A percentile compares a stretch with the other conserved stretches of the same genome.
phyloP scores from a whole-genome alignment of 371 early-diverging fungal genomes.

The Mortierella sp. region DNA sequence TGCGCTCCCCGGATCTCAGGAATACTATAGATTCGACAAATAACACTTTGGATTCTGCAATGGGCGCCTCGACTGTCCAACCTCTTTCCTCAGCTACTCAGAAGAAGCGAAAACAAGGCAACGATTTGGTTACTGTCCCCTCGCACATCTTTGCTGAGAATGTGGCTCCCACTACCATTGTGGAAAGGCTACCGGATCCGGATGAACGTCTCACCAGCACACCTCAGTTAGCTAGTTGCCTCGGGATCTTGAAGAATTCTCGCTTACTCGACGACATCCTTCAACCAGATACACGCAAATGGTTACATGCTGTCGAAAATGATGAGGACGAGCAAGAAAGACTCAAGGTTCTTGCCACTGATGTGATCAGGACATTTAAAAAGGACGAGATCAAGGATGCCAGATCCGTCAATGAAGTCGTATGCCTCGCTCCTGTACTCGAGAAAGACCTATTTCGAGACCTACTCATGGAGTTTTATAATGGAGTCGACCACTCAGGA shows the following conservation, averaged over 20 bases:
- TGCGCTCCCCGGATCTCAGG: too few species aligned
- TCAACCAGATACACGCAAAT: not conserved
- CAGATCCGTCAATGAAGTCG: not conserved
- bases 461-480: not conserved
- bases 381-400: not conserved
- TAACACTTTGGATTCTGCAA: too few species aligned
- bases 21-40: too few species aligned
- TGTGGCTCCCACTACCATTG: not conserved
- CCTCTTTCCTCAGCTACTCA: too few species aligned
- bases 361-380: not conserved
- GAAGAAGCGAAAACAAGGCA: not conserved
- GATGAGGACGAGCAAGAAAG: not conserved
- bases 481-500: not conserved
- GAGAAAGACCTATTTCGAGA: not conserved
- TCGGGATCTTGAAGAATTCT: not conserved
- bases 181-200: not conserved
- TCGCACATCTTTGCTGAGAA: not conserved
- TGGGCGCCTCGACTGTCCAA: too few species aligned
- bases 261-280: not conserved
- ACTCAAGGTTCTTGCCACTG: not conserved
- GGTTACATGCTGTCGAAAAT: not conserved
- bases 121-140: not conserved
- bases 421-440: not conserved
- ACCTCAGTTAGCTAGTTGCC: constrained; percentile 3
- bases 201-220: constrained; percentile 2